phyloP scores from a whole-genome alignment of 1,284 basidiomycete species.

The Tremellales sp. region DNA sequence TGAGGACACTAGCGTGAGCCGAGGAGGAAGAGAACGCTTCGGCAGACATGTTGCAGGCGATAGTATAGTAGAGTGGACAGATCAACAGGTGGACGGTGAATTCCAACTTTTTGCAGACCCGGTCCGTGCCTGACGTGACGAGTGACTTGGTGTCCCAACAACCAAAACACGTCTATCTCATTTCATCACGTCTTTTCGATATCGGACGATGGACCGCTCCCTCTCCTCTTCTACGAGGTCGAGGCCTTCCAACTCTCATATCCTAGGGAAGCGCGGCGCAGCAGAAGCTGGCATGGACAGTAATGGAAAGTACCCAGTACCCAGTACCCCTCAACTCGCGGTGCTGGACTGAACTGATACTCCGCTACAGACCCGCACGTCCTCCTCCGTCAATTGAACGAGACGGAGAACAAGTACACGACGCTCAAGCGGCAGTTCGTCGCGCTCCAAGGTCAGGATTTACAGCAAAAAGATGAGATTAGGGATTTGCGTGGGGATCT shows the following conservation, averaged over 20 bases:
- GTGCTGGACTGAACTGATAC: background rate
- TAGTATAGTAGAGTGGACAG: background rate
- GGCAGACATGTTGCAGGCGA: constrained; percentile 4
- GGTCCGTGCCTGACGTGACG: background rate
- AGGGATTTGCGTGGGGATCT: background rate
- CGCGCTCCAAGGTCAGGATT: too few relatives aligned
- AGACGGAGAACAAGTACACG: too few relatives aligned
- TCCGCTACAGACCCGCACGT: background rate
- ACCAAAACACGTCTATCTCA: too few relatives aligned
- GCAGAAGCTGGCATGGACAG: constrained; percentile 23
- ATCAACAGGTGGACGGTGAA: too few relatives aligned
- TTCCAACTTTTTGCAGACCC: background rate
- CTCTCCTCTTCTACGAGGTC: too few relatives aligned
- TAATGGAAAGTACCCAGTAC: background rate
- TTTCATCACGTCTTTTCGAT: too few relatives aligned
- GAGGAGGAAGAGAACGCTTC: constrained; percentile 6
- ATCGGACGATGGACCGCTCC: too few relatives aligned
- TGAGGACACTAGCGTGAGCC: constrained; percentile 64
- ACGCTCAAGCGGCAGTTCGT: too few relatives aligned
- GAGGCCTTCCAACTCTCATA: background rate
- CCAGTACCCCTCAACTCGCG: too few relatives aligned
- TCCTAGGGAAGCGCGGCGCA: constrained; percentile 17
- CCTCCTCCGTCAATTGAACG: too few relatives aligned
- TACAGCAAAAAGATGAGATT: too few relatives aligned
- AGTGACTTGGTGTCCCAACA: too few relatives aligned